phyloP scores from a whole-genome alignment of 208 protist genomes.

The Leishmania gerbilli region DNA sequence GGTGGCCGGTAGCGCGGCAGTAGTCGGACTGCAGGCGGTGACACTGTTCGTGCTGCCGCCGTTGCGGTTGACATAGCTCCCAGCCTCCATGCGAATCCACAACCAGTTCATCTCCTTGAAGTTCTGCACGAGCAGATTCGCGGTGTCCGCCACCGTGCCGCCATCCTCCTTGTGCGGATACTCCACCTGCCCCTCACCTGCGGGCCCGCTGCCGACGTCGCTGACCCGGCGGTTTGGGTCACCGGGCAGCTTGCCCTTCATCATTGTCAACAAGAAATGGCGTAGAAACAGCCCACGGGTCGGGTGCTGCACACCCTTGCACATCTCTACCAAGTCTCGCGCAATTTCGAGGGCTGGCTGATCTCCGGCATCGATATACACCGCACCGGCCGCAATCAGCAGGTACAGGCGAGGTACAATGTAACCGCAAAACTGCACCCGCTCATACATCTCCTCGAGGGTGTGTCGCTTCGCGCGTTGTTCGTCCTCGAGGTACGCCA shows the following conservation, averaged over 20 bases:
- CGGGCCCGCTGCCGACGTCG: not conserved
- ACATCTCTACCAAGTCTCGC: slow-evolving; percentile 99
- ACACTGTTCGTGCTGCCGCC: slow-evolving; percentile 30
- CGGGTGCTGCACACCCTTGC: slow-evolving; percentile 99
- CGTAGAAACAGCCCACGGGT: slow-evolving; percentile 98
- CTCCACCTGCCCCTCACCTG: not conserved
- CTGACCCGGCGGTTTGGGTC: slow-evolving; percentile 42
- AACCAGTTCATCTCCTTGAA: slow-evolving; percentile 99
- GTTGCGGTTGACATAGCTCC: slow-evolving; percentile 49
- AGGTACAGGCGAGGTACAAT: slow-evolving; percentile 99
- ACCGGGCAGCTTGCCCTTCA: slow-evolving; percentile 97
- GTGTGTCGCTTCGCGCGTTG: slow-evolving; percentile 26
- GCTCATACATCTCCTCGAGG: slow-evolving; percentile 96
- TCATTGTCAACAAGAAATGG: slow-evolving; percentile 96
- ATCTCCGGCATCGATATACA: slow-evolving; percentile 94
- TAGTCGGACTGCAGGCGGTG: not conserved
- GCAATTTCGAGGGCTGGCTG: slow-evolving; percentile 94
- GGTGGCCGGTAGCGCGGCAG: not conserved
- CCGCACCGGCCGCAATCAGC: slow-evolving; percentile 94
- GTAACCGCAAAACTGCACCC: slow-evolving; percentile 97
- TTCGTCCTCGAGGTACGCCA: slow-evolving; percentile 90
- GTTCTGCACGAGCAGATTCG: slow-evolving; percentile 97
- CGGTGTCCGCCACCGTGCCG: slow-evolving; percentile 90
- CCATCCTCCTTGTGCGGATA: slow-evolving; percentile 27
- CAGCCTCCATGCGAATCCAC: slow-evolving; percentile 98